Percentiles rank a stretch among this genome's conserved stretches.
Evolutionary conservation across 148 eudicot genomes (phyloP).

Genomic region (Cornus controversa): DNA sequence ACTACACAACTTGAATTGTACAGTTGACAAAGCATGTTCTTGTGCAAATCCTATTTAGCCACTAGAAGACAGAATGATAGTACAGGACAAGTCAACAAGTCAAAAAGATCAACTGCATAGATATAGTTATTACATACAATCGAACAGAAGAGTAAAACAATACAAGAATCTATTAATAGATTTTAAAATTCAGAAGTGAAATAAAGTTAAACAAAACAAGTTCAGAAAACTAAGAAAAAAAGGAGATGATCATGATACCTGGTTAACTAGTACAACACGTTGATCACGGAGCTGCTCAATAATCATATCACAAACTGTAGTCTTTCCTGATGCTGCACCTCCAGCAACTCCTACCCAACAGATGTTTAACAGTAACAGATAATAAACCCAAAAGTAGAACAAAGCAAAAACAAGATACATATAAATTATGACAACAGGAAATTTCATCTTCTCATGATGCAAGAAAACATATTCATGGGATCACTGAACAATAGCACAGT

Average conservation of each 20-base stretch:
- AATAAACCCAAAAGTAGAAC: too few relatives aligned
- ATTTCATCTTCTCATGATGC: too few relatives aligned
- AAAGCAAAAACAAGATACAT: too few relatives aligned
- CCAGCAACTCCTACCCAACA: slow-evolving; percentile 73
- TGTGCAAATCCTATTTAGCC: too few relatives aligned
- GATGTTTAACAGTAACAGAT: neutral
- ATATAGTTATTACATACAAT: neutral
- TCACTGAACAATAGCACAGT: too few relatives aligned
- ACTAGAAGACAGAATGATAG: too few relatives aligned
- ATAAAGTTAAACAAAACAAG: neutral
- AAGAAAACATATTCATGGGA: too few relatives aligned
- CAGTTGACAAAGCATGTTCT: too few relatives aligned
- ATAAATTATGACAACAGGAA: too few relatives aligned
- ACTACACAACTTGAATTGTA: too few relatives aligned
- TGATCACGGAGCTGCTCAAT: slow-evolving; percentile 91
- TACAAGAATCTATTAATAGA: neutral
- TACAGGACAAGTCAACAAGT: too few relatives aligned
- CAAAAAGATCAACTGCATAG: too few relatives aligned
- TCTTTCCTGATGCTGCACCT: slow-evolving; percentile 87
- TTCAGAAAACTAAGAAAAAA: neutral
- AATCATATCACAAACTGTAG: slow-evolving; percentile 87
- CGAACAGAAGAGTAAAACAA: neutral
- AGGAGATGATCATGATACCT: slow-evolving; percentile 34
- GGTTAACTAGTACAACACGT: slow-evolving; percentile 83
- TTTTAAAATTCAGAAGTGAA: neutral